phyloP scores from a whole-genome alignment of 129 eudicot species.

The Helianthus tuberosus region DNA sequence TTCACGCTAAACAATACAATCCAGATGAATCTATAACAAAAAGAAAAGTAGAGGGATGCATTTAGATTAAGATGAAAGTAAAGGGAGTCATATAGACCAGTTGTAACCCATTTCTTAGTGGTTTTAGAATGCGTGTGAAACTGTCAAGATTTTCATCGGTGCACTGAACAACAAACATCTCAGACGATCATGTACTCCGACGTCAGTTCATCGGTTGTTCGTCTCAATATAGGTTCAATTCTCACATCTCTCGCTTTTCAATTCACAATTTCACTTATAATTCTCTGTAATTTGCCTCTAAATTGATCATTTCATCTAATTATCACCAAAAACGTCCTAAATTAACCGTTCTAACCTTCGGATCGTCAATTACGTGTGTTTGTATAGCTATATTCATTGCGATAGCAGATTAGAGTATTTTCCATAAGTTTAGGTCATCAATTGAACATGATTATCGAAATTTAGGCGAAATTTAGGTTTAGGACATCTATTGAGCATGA shows the following conservation, averaged over 20 bases:
- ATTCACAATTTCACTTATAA: background rate
- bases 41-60: constrained; percentile 16
- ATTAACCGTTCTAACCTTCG: background rate
- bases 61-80: background rate
- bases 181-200: constrained; percentile 41
- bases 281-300: constrained; percentile 6
- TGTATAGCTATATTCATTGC: background rate
- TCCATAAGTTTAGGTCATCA: background rate
- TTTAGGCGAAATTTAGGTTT: background rate
- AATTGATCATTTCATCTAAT: constrained; percentile 8
- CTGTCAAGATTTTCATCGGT: constrained; percentile 7
- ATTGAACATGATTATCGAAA: background rate
- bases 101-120: constrained; percentile 14
- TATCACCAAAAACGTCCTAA: background rate
- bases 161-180: constrained; percentile 1
- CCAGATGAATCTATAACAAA: background rate
- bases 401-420: background rate
- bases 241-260: background rate
- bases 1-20: background rate
- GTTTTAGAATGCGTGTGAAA: constrained; percentile 21
- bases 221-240: constrained; percentile 68
- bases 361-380: constrained; percentile 5
- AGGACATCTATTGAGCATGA: background rate
- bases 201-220: constrained; percentile 53
- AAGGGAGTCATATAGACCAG: background rate